Conservation (phyloP, 352 stramenopile species). For the Globisporangium paroecandrum region DNA sequence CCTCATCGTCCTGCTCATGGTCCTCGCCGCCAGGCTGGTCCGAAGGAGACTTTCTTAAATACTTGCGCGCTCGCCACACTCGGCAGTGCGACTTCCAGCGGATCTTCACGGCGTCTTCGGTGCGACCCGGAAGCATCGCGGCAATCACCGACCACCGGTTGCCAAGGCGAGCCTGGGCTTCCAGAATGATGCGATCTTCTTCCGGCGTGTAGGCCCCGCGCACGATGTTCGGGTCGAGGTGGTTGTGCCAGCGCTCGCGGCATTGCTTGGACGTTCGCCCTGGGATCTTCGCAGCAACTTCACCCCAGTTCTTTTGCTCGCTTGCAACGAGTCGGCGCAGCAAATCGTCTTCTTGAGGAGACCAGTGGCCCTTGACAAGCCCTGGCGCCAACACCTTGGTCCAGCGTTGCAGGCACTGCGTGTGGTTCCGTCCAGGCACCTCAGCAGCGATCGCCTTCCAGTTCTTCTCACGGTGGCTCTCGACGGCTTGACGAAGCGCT, state of each 20-base stretch:
- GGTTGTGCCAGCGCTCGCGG: constrained; percentile 89
- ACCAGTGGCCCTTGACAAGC: constrained; percentile 90
- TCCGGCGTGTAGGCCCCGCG: constrained; percentile 85
- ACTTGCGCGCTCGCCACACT: constrained; percentile 78
- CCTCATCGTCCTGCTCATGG: not conserved
- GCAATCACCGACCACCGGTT: constrained; percentile 91
- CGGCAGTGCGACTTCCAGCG: constrained; percentile 89
- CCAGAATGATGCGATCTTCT: constrained; percentile 87
- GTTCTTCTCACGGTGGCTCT: constrained; percentile 87
- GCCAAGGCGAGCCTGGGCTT: constrained; percentile 79
- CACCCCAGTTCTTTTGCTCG: constrained; percentile 88
- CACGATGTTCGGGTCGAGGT: constrained; percentile 86
- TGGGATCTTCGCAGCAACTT: constrained; percentile 82
- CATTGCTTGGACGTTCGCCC: constrained; percentile 89
- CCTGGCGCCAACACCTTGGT: constrained; percentile 87
- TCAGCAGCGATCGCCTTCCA: constrained; percentile 91
- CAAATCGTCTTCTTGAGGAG: constrained; percentile 84
- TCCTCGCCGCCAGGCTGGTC: constrained; percentile 14
- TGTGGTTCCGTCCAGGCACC: constrained; percentile 87
- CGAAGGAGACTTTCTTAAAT: constrained; percentile 58
- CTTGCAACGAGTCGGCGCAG: constrained; percentile 70
- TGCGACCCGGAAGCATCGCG: constrained; percentile 80
- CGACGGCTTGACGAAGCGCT: constrained; percentile 73
- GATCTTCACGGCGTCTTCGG: constrained; percentile 92
- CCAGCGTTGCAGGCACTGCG: constrained; percentile 90